phyloP scores from a whole-genome alignment of 139 green algal species.

The Chlorella sp. region DNA sequence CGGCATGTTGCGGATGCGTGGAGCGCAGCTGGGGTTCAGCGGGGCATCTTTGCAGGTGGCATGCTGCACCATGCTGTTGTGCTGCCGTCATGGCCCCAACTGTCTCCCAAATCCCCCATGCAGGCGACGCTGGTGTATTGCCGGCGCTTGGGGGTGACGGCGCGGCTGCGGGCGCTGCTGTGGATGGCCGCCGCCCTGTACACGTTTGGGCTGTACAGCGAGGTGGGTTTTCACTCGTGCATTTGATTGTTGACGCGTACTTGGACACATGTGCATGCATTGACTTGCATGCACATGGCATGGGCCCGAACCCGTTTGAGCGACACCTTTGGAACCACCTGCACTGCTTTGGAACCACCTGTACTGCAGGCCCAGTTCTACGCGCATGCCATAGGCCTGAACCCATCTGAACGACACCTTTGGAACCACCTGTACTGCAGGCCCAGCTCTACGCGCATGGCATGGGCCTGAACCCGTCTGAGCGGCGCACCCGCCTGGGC shows the following conservation, averaged over 20 bases:
- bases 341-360: background rate
- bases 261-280: background rate
- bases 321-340: background rate
- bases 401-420: background rate
- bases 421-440: background rate
- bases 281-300: background rate
- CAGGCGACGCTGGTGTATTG: slow-evolving; percentile 25
- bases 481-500: slow-evolving; percentile 22
- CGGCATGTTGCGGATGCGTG: too few species aligned
- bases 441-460: slow-evolving; percentile 25
- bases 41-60: too few species aligned
- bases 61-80: too few species aligned
- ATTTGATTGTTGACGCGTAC: background rate
- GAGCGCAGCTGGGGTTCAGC: too few species aligned
- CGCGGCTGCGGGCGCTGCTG: background rate
- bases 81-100: too few species aligned
- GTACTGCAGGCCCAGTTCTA: background rate
- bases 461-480: slow-evolving; percentile 23
- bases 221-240: too few species aligned
- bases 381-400: background rate
- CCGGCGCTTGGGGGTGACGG: background rate
- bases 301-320: background rate
- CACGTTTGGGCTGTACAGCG: slow-evolving; percentile 27
- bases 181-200: slow-evolving; percentile 16
- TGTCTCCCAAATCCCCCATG: too few species aligned